These are phyloP conservation scores for Selenicereus undatus DNA, from an alignment of 148 eudicot genomes.

Conservation along the genomic window DNA sequence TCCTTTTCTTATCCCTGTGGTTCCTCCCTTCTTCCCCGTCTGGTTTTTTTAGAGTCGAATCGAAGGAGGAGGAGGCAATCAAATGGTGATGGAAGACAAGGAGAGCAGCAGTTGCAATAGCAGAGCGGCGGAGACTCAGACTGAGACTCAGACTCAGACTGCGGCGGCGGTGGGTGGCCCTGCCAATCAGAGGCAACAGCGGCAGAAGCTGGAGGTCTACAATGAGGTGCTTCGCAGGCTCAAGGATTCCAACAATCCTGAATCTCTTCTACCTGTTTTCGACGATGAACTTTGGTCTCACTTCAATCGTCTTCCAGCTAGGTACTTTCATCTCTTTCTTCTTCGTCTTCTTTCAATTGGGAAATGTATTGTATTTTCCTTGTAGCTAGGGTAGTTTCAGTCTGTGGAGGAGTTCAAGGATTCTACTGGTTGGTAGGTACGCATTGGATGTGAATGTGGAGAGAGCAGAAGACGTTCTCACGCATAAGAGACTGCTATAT, in stretches of 20 bases:
- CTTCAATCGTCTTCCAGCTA: slow-evolving; percentile 82
- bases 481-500: slow-evolving; percentile 66
- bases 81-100: slow-evolving; percentile 80
- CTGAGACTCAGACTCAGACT: slow-evolving; percentile 32
- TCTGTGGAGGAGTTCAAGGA: no score
- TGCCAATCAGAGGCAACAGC: slow-evolving; percentile 41
- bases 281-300: slow-evolving; percentile 89
- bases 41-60: neutral
- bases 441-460: slow-evolving; percentile 98
- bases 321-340: slow-evolving; percentile 30
- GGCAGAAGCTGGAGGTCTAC: slow-evolving; percentile 75
- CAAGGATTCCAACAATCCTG: slow-evolving; percentile 51
- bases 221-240: slow-evolving; percentile 79
- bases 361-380: no score
- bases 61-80: neutral
- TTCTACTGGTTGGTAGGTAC: slow-evolving; percentile 43
- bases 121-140: slow-evolving; percentile 47
- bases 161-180: slow-evolving; percentile 13
- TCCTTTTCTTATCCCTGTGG: neutral
- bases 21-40: neutral
- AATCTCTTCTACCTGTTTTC: slow-evolving; percentile 51
- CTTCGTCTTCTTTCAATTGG: neutral
- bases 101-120: slow-evolving; percentile 76
- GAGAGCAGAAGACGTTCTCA: slow-evolving; percentile 94
- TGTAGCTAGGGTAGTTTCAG: no score